Conservation (phyloP, 2,329 filamentous ascomycete genomes). For the Proliferodiscus dingleyae region DNA sequence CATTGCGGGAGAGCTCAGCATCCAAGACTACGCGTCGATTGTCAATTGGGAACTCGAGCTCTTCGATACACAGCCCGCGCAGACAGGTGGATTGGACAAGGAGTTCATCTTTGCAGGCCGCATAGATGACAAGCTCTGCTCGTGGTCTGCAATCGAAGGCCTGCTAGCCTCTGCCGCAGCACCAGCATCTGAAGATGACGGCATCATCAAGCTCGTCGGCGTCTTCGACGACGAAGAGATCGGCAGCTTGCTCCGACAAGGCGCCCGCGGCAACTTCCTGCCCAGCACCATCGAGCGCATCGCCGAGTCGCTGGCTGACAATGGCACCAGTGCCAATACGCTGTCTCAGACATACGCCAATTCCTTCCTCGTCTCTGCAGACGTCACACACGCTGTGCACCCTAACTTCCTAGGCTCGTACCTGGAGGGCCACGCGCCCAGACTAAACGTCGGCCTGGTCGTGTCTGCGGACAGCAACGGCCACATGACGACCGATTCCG, state of each 20-base stretch:
- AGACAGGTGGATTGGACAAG: slow-evolving; percentile 77
- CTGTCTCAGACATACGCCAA: slow-evolving; percentile 81
- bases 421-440: slow-evolving; percentile 77
- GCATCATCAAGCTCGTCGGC: slow-evolving; percentile 83
- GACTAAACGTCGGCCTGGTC: slow-evolving; percentile 81
- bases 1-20: slow-evolving; percentile 72
- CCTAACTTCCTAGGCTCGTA: slow-evolving; percentile 87
- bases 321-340: slow-evolving; percentile 49
- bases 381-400: slow-evolving; percentile 91
- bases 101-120: slow-evolving; percentile 94
- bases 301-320: slow-evolving; percentile 59
- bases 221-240: slow-evolving; percentile 98
- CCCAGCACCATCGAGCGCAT: slow-evolving; percentile 76
- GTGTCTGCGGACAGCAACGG: slow-evolving; percentile 82
- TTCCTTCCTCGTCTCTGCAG: slow-evolving; percentile 86
- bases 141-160: slow-evolving; percentile 81
- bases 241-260: slow-evolving; percentile 83
- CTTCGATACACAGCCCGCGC: slow-evolving; percentile 82
- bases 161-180: slow-evolving; percentile 62
- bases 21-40: slow-evolving; percentile 68
- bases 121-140: slow-evolving; percentile 97
- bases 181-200: slow-evolving; percentile 51
- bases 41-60: slow-evolving; percentile 97
- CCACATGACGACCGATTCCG: slow-evolving; percentile 91
- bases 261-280: slow-evolving; percentile 84